A percentile compares a stretch with the other conserved stretches of the same genome.
Evolutionary conservation across 2,329 filamentous ascomycete genomes (phyloP).

Genomic region (Cladosporium cucumerinum): DNA sequence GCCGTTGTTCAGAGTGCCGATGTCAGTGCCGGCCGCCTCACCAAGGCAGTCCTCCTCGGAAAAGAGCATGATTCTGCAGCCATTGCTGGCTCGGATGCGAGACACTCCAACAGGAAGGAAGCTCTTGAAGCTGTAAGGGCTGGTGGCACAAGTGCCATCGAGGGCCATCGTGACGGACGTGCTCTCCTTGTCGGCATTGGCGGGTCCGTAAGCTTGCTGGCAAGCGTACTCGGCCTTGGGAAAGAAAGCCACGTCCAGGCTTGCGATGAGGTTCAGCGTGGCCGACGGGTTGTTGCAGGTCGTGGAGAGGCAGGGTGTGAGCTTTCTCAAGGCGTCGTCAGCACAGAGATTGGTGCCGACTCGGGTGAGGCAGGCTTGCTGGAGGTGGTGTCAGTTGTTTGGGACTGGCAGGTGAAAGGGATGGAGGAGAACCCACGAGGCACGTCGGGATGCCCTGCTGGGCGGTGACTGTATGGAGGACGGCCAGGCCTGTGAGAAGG

Average conservation of each 20-base stretch:
- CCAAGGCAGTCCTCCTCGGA: constrained; percentile 15
- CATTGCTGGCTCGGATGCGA: constrained; percentile 2
- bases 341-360: constrained; percentile 11
- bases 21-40: constrained; percentile 2
- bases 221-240: constrained; percentile 20
- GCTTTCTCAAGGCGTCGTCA: not conserved
- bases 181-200: not conserved
- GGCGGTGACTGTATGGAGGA: not conserved
- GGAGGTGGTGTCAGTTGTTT: not conserved
- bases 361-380: constrained; percentile 17
- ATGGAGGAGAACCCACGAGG: constrained; percentile 7
- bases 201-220: constrained; percentile 16
- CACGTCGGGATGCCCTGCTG: constrained; percentile 11
- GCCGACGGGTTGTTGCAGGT: constrained; percentile 11
- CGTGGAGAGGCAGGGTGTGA: constrained; percentile 17
- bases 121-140: constrained; percentile 20
- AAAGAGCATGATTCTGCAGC: constrained; percentile 13
- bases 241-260: constrained; percentile 13
- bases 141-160: constrained; percentile 19
- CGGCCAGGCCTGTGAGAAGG: constrained; percentile 6
- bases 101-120: constrained; percentile 11
- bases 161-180: constrained; percentile 15
- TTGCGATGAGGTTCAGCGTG: constrained; percentile 14
- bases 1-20: constrained; percentile 5
- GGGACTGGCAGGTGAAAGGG: not conserved